Evolutionary conservation across 2,329 filamentous ascomycete genomes (phyloP).

Genomic region (Neonectria magnoliae): DNA sequence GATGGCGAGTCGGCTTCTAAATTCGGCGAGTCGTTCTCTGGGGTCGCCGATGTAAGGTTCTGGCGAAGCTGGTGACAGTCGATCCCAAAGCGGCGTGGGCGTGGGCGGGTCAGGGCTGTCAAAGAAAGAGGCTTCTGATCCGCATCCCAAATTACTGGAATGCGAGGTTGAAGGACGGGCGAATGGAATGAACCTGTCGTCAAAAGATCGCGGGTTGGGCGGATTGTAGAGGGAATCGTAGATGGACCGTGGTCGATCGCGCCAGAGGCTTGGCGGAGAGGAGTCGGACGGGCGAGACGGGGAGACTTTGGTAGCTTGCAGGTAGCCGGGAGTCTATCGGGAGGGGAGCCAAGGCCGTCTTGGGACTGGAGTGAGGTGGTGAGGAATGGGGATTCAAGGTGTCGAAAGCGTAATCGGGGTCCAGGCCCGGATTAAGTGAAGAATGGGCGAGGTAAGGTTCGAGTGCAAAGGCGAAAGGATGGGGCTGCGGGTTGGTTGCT

Average conservation of each 20-base stretch:
- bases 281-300: conserved; percentile 24
- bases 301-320: conserved; percentile 38
- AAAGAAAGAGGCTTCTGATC: conserved; percentile 24
- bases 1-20: background rate
- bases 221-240: conserved; percentile 5
- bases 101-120: conserved; percentile 30
- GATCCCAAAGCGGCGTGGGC: conserved; percentile 38
- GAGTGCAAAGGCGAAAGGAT: conserved; percentile 12
- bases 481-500: conserved; percentile 16
- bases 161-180: conserved; percentile 34
- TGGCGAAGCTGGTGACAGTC: conserved; percentile 31
- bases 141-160: conserved; percentile 38
- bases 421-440: conserved; percentile 33
- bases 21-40: conserved; percentile 12
- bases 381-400: conserved; percentile 40
- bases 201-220: background rate
- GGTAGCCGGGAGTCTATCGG: conserved; percentile 36
- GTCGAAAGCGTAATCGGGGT: conserved; percentile 40
- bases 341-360: conserved; percentile 17
- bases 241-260: conserved; percentile 35
- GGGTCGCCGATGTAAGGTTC: conserved; percentile 29
- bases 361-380: conserved; percentile 27
- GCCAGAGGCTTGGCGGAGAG: conserved; percentile 32
- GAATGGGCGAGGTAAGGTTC: conserved; percentile 30
- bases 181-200: conserved; percentile 32